Evolutionary conservation across 2,329 filamentous ascomycete genomes (phyloP), one percentile per base, ranked within the genome.

Genomic region (Scytalidium lignicola): DNA sequence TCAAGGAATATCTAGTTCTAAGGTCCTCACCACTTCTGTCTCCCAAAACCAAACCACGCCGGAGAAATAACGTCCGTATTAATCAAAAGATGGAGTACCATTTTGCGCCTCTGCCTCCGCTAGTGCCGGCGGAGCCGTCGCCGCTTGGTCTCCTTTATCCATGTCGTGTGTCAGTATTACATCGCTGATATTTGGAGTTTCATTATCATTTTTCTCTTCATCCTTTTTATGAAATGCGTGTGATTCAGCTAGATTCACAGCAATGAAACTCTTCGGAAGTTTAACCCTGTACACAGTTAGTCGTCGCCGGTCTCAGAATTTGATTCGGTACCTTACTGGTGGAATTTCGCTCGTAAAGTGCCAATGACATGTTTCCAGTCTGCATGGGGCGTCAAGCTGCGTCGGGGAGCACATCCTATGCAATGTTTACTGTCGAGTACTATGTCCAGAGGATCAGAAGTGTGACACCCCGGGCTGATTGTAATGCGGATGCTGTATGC

Each of bases 301-400:
- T 46, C 46, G 28, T 58, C 44, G 56, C 47, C 41, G 18, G 18
- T 28, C 18, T 44, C 19, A 23, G 22, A 23, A 3, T 18, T 4
- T 37, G 2, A 47, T 22, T 13, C 17, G 12, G 17, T 4, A 51
- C 75, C 86, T 72, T 77, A 92, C 87, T 90, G 90, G 64, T 96
- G 88, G 64, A 99, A 97, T 62, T 96, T 97, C 44, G 88, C 92
- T 57, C 91, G 83, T 55, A 99, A 73, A 1, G 91, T 97, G 70
- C 96, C 91, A 58, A 99, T 88, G n/a, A 99, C 88, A 61, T 92
- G 82, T 70, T 95, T 92, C 92, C 93, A 99, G 67, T 99, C 89
- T 32, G 84, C 83, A 69, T 99, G 95, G 2, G 88, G 81, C 2
- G 92, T 97, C 61, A 99, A 72, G 64, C 89, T 95, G 54, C 93